Evolutionary conservation across 805 yeast species (phyloP), one percentile per base, ranked within the genome.

Genomic region (Kodamaea fukazawae): DNA sequence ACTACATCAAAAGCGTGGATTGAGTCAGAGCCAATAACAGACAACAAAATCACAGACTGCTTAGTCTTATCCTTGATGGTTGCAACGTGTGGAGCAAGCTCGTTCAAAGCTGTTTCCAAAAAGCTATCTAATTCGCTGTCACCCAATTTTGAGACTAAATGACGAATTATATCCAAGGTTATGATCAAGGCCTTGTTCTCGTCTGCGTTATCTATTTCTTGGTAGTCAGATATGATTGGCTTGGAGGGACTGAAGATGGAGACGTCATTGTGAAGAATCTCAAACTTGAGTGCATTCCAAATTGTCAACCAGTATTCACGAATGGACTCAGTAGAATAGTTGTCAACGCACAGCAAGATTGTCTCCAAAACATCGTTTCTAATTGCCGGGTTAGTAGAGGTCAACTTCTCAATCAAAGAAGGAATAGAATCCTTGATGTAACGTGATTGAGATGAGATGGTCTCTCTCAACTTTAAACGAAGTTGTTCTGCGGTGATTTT

Each of bases 241-340:
- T 48, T 40, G n/a, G 53, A 50, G 3, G 69, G 54, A 30, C 48
- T 47, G 49, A 66, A 60, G 7, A 55, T 43, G 53, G 44, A 63
- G 42, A 44, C 69, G 41, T 84, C 86, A 30, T 81, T 82, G 57
- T 91, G 96, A 41, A 91, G 65, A n/a, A 91, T 73, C 59, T 91
- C 96, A 57, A 78, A 89, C 57, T 91, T 91, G 38, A 91, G 65
- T 0, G 96, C 86, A 50, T 86, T 84, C 96, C 96, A 93, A 4
- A 91, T 55, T 1, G 82, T 75, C 6, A 75, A 55, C 90, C 96
- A 90, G 55, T 78, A 73, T 8, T 71, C 71, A 22, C 72, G 63
- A 7, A 85, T 58, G 0, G 78, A 68, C 4, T 67, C 70, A 0
- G 60, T 50, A 0, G 76, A 67, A 53, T 83, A 86, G 4, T 59